phyloP scores from a whole-genome alignment of 495 filamentous ascomycete genomes.

The Trichoderma parareesei region DNA sequence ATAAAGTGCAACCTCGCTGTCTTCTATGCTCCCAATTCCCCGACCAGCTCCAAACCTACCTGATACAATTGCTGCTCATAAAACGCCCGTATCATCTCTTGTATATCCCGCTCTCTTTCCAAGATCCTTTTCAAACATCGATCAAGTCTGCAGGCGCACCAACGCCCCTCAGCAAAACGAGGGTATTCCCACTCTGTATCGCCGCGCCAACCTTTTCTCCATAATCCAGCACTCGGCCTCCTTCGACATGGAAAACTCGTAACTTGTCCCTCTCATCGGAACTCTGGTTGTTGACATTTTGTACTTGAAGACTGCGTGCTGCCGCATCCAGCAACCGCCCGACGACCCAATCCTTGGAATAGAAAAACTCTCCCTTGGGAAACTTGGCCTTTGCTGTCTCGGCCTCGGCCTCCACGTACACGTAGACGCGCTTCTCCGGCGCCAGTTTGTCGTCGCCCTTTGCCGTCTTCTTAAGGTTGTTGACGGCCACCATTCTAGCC shows the following conservation, averaged over 20 bases:
- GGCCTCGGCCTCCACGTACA: slow-evolving; percentile 79
- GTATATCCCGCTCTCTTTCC: not conserved
- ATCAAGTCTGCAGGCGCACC: slow-evolving; percentile 48
- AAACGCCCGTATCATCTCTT: not conserved
- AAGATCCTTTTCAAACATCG: slow-evolving; percentile 24
- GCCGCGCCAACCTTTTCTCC: slow-evolving; percentile 68
- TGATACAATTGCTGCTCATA: not conserved
- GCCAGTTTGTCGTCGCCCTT: slow-evolving; percentile 82
- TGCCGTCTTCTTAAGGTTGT: slow-evolving; percentile 71
- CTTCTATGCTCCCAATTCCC: no score
- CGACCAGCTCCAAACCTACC: no score
- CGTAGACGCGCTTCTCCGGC: slow-evolving; percentile 70
- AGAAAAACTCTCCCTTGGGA: slow-evolving; percentile 75
- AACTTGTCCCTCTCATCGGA: slow-evolving; percentile 69
- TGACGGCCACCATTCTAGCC: slow-evolving; percentile 53
- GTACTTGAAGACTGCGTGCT: slow-evolving; percentile 68
- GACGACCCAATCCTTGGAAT: slow-evolving; percentile 76
- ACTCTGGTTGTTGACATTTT: slow-evolving; percentile 82
- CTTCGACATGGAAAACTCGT: slow-evolving; percentile 86
- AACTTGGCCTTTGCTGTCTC: slow-evolving; percentile 67
- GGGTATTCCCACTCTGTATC: slow-evolving; percentile 70
- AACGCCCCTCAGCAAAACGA: slow-evolving; percentile 81
- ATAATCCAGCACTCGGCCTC: slow-evolving; percentile 77
- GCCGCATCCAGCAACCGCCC: slow-evolving; percentile 83
- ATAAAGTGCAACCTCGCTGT: no score